Evolutionary conservation across 495 filamentous ascomycete genomes (phyloP), one percentile per base, ranked within the genome.

Genomic region (Parathielavia appendiculata): DNA sequence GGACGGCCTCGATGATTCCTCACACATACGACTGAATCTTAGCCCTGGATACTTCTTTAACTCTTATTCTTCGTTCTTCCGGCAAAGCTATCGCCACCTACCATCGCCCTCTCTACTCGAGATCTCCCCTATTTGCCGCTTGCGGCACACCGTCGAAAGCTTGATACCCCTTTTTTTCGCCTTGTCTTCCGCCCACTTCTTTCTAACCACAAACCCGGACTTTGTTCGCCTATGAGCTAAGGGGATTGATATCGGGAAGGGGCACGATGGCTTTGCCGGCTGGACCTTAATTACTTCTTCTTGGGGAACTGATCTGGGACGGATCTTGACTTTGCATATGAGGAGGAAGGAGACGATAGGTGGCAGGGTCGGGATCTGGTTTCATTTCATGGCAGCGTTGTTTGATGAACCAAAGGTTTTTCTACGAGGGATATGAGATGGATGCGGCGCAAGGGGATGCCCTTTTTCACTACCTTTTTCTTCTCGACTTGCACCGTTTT

Each of bases 401-500:
- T 50, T 61, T 60, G 26, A 54, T 22, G 50, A 35, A n/a, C 1
- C 19, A 49, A 34, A 32, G 14, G 23, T 13, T 54, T 30, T 13
- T 51, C 48, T 35, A 61, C 26, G 59, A 61, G 52, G 53, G 47
- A 36, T 30, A 61, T 56, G 59, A 60, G 51, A 52, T 45, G 49
- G 41, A 56, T 48, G 44, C 47, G 44, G 49, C 54, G 40, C 48
- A 23, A 20, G 35, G 39, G 59, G 51, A 47, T 41, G 52, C 50
- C 50, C 12, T 51, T 43, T 47, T 30, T 20, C 26, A 30, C 26
- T 30, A 30, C 26, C 26, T 3, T 38, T 45, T 51, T 50, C 23
- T 63, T 66, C 36, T 52, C 54, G 32, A 41, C 35, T 58, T 54
- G 22, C 38, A 43, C 58, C 53, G 56, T 30, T 63, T 59, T 57